Base-by-base conservation (phyloP, 306 rosid species). In the Citrullus colocynthis region DNA sequence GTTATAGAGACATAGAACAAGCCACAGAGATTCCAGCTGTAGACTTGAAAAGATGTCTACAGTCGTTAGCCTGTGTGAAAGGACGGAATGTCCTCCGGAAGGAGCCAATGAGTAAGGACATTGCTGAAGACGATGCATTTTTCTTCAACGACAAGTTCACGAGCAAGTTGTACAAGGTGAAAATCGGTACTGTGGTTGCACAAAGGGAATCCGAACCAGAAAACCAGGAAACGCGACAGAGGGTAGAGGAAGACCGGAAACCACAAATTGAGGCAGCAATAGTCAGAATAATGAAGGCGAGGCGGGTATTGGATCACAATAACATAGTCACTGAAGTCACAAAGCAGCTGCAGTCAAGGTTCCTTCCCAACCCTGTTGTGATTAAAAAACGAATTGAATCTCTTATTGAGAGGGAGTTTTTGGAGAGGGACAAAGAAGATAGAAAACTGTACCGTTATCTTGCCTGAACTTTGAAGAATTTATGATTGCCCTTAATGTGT, bases 61-160 rank as follows among this genome's bases (percentile, higher is more conserved):
- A 93, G 80, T 91, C 98, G 5, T 70, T 93, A 82, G 97, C 98
- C 39, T 89, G 91, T 61, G 93, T 93, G 78, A 91, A 89, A 90
- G 97, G 93, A 56, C 88, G 88, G 84, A 89, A 91, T 81, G 97
- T 91, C 36, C 97, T 93, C 16, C 86, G 85, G 79, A 93, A 89
- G 74, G 98, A 88, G 81, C 98, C 98, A 0, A 87, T 89, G 97
- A 87, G 92, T 74, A 93, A 89, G 81, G 98, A 93, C 79, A 87
- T 93, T 44, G 87, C 81, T 5, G 93, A 89, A 86, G 92, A 91
- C 2, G 97, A 93, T 76, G 81, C 86, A 3, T 88, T 91, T 81
- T 83, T 84, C 59, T 87, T 89, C 58, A 93, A 93, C 17, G 98
- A 93, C 76, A 87, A 86, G 81, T 93, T 91, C 80, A 60, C 88